Conservation (phyloP, 2,329 filamentous ascomycete genomes). For the Trichothecium sympodiale region DNA sequence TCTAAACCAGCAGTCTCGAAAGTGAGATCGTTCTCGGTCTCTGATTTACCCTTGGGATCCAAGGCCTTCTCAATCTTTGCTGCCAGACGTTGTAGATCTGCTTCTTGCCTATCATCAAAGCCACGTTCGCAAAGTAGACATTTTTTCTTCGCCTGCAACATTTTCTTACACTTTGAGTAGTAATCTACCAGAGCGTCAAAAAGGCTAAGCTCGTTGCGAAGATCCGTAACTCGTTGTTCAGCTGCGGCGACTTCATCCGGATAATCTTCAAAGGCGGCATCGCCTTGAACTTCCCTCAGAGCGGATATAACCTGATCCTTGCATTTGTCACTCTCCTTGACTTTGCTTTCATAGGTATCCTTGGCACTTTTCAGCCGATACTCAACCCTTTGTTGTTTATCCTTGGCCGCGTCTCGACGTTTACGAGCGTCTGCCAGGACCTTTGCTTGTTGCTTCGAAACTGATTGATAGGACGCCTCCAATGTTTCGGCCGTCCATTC, state of each 20-base stretch:
- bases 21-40: constrained; percentile 50
- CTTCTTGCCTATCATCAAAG: constrained; percentile 50
- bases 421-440: constrained; percentile 54
- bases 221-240: constrained; percentile 45
- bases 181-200: constrained; percentile 61
- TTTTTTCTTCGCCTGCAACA: constrained; percentile 54
- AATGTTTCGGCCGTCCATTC: constrained; percentile 61
- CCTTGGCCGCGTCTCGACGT: constrained; percentile 56
- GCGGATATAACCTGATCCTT: constrained; percentile 43
- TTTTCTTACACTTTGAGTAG: constrained; percentile 56
- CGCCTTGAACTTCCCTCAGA: constrained; percentile 31
- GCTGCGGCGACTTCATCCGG: constrained; percentile 37
- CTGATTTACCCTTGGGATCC: constrained; percentile 49
- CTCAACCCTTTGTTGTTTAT: constrained; percentile 67
- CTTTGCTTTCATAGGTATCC: constrained; percentile 53
- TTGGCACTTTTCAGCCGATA: constrained; percentile 57
- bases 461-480: constrained; percentile 58
- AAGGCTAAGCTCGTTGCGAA: constrained; percentile 57
- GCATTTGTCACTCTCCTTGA: constrained; percentile 49
- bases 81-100: constrained; percentile 49
- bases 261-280: constrained; percentile 42
- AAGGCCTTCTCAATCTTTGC: constrained; percentile 55
- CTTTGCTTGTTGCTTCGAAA: constrained; percentile 44
- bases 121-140: constrained; percentile 67
- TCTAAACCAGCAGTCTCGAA: constrained; percentile 38